A percentile compares a stretch with the other conserved stretches of the same genome.
Conservation (phyloP, 2,329 filamentous ascomycete species). For the Paecilomyces fulvus region DNA sequence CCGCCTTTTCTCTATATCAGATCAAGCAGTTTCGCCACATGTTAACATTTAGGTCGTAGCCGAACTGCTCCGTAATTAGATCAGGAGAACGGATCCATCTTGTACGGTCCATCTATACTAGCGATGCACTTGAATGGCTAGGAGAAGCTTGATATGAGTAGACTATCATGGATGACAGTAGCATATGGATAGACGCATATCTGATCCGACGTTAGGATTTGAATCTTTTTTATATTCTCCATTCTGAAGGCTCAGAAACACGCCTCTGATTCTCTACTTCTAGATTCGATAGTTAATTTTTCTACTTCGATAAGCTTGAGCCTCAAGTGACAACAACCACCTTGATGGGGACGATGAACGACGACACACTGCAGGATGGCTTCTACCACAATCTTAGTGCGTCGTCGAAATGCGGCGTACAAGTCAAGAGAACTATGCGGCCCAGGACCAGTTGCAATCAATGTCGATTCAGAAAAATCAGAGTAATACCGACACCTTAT, state of each 20-base stretch:
- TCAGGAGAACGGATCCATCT: background rate
- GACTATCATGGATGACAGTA: background rate
- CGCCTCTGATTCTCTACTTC: background rate
- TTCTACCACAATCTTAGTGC: background rate
- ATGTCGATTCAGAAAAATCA: slow-evolving; percentile 3
- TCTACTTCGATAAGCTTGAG: background rate
- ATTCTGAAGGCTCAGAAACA: background rate
- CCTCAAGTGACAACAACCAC: background rate
- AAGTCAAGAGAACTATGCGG: background rate
- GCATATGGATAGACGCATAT: background rate
- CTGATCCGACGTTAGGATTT: background rate
- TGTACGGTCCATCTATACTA: background rate
- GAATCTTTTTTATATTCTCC: background rate
- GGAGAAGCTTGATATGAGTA: background rate
- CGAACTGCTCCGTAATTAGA: background rate
- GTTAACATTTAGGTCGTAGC: background rate
- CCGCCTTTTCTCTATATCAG: background rate
- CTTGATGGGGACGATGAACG: background rate
- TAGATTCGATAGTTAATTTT: background rate
- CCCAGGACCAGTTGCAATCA: slow-evolving; percentile 1
- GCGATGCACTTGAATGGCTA: background rate
- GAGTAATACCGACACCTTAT: background rate
- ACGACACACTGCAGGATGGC: background rate
- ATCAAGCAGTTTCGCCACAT: background rate
- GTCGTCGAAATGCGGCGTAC: background rate